Evolutionary conservation across 306 rosid species (phyloP), one percentile per base, ranked within the genome.

Genomic region (Lathyrus sativus): DNA sequence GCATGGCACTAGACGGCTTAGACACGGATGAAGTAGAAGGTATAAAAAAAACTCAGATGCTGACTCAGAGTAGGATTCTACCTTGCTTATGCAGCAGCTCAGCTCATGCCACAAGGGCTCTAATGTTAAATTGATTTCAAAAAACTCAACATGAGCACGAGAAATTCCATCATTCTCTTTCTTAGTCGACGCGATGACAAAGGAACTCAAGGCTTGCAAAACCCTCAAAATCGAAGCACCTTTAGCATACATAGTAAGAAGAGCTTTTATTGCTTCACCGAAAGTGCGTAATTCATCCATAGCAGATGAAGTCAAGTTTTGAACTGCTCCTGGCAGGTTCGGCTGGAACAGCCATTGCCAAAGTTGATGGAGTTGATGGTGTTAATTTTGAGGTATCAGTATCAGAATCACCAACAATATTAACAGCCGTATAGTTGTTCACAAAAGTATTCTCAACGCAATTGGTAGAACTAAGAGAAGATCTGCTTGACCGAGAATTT

Each of bases 191-290:
- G 85, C 81, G 26, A 84, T 68, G 64, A 92, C 88, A 62, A 92
- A 92, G 69, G 96, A 87, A 82, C 96, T 92, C 74, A 92, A 74
- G 50, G 98, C 96, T 81, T 87, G 98, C 75, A 89, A 79, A 85
- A 92, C 98, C 81, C 98, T 89, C 78, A 92, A 86, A 70, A 92
- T 89, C 37, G 98, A 91, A 63, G 98, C 89, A 55, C 98, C 98
- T 70, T 88, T 90, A 80, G 96, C 85, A 62, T 95, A 89, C 61
- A 93, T 85, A 79, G 87, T 85, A 44, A 92, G 91, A 51, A 92
- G 96, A 60, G 91, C 89, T 76, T 85, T 84, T 78, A 88, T 81
- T 29, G 96, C 82, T 77, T 85, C 88, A 71, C 96, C 74, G 53
- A 89, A 92, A 74, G 76, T 67, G 51, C 18, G 89, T 29, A 92